Evolutionary conservation across 2,329 filamentous ascomycete species (phyloP), one percentile per base, ranked within the genome.

Genomic region (Pyrenophora teres): DNA sequence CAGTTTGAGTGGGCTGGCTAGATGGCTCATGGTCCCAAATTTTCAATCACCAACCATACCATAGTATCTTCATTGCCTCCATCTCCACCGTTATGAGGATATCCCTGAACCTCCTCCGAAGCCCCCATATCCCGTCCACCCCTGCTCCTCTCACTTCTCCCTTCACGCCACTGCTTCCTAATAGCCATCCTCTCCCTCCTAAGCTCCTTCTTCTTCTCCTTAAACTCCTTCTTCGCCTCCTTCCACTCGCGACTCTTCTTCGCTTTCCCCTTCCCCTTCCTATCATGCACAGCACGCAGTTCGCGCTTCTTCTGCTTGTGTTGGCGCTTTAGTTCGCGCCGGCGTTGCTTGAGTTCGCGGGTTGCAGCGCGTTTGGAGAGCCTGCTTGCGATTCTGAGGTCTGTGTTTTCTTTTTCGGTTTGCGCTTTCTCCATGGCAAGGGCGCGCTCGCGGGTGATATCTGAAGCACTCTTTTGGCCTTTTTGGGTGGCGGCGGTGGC

Each of bases 1-100:
- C 19, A 21, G 5, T 21, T 5, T 5, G 19, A 21, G 19, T 27
- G 3, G 25, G 7, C 6, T 27, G 25, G 25, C 25, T 27, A 21
- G 19, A 3, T 27, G 4, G 27, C 27, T 56, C 41, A 48, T 32
- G 36, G 50, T 6, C 37, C 62, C 37, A 68, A 38, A 59, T 71
- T 69, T 56, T 68, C 65, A 45, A 71, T 46, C 40, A 71, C 62
- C 47, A 71, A 33, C 68, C 68, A 71, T 19, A 70, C 56, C 58
- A 65, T 49, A n/a, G 31, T 33, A 12, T 59, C 55, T 31, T 25
- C 41, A 16, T 36, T 52, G 37, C 35, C 43, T 4, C 43, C 44
- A 12, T 40, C 30, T 16, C 25, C 36, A 42, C 10, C 27, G 16
- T 47, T 30, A 30, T 9, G 27, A 30, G 23, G 23, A 25, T 21